Conservation (phyloP, 2,329 filamentous ascomycete species). For the Huntiella savannae region DNA sequence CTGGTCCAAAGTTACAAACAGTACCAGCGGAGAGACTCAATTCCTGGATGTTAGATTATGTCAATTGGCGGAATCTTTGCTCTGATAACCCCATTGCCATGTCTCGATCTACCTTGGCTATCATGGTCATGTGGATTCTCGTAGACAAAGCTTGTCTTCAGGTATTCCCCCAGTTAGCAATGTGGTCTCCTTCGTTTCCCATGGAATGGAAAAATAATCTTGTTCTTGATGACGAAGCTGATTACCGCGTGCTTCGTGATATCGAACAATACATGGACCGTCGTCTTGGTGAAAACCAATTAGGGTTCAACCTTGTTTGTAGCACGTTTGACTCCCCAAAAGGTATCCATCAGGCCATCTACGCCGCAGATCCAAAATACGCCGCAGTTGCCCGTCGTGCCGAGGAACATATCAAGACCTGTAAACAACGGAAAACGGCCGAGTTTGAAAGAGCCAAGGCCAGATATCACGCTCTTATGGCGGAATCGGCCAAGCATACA, state of each 20-base stretch:
- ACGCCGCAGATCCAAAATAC: background rate
- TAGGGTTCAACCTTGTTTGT: background rate
- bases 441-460: no score
- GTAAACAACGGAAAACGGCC: no score
- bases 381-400: background rate
- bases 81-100: background rate
- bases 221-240: conserved; percentile 22
- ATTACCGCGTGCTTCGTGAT: conserved; percentile 26
- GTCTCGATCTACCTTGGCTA: background rate
- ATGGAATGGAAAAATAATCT: conserved; percentile 24
- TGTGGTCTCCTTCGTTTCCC: background rate
- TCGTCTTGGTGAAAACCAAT: background rate
- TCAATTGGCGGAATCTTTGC: no score
- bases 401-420: background rate
- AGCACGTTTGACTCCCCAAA: background rate
- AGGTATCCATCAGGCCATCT: background rate
- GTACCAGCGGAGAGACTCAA: no score
- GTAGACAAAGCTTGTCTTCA: background rate
- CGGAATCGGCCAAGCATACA: no score
- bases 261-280: conserved; percentile 27
- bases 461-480: no score
- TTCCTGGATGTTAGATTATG: no score
- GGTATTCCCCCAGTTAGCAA: background rate
- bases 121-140: background rate
- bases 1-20: no score